A percentile compares a stretch with the other conserved stretches of the same genome.
These are phyloP conservation scores for Thyridium curvatum DNA, from an alignment of 2,329 filamentous ascomycete genomes.

Conservation along the genomic window DNA sequence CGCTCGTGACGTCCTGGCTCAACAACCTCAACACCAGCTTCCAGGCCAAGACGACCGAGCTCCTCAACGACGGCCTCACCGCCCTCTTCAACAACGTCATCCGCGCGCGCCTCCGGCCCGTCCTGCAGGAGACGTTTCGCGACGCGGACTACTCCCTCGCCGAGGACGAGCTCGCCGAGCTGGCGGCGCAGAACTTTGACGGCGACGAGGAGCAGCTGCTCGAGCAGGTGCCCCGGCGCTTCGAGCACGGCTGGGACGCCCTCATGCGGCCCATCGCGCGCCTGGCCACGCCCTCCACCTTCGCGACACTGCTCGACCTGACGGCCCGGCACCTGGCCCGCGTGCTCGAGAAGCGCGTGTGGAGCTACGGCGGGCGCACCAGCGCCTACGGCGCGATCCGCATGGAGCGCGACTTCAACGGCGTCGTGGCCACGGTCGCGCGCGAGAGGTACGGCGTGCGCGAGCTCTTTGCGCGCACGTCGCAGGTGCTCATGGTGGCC, in stretches of 20 bases:
- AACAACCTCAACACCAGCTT: constrained; percentile 67
- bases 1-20: constrained; percentile 62
- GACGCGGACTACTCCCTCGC: constrained; percentile 79
- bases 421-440: constrained; percentile 62
- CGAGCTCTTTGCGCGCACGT: constrained; percentile 69
- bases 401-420: constrained; percentile 77
- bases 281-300: constrained; percentile 73
- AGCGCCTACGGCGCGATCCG: constrained; percentile 76
- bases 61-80: constrained; percentile 76
- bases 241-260: constrained; percentile 78
- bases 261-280: constrained; percentile 80
- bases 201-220: constrained; percentile 39
- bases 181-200: constrained; percentile 47
- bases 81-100: constrained; percentile 86
- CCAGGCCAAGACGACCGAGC: constrained; percentile 68
- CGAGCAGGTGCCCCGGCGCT: constrained; percentile 71
- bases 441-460: constrained; percentile 70
- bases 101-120: constrained; percentile 75
- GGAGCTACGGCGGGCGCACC: constrained; percentile 70
- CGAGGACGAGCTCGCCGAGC: constrained; percentile 53
- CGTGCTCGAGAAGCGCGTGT: constrained; percentile 81
- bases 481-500: constrained; percentile 78
- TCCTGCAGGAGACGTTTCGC: constrained; percentile 83
- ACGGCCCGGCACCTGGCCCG: constrained; percentile 70
- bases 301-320: constrained; percentile 66